These are phyloP conservation scores for Neurospora sp. DNA, from an alignment of 495 filamentous ascomycete genomes.

Conservation along the genomic window DNA sequence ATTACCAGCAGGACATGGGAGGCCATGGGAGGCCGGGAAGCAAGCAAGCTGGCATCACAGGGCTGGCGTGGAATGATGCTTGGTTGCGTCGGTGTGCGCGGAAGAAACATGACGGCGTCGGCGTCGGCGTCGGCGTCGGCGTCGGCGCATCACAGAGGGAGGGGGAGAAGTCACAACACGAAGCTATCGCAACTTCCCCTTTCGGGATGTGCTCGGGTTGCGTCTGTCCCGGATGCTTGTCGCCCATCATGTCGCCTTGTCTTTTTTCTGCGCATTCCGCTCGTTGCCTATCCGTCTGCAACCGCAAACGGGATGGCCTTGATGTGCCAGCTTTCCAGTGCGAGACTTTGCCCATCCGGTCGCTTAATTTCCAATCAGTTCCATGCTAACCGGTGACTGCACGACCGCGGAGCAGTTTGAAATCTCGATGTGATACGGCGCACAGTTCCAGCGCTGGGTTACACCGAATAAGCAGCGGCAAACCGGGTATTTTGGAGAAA, in stretches of 20 bases:
- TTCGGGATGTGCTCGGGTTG: conserved; percentile 2
- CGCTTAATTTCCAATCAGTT: not conserved
- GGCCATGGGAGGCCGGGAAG: not conserved
- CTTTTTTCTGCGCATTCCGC: not conserved
- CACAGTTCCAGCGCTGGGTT: not conserved
- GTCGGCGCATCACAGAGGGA: not conserved
- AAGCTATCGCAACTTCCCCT: not conserved
- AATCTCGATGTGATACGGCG: not conserved
- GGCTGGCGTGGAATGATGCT: not conserved
- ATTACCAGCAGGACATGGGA: not conserved
- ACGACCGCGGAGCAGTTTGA: not conserved
- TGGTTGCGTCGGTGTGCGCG: not conserved
- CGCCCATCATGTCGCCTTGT: not conserved
- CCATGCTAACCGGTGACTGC: not conserved
- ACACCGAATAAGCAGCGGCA: not conserved
- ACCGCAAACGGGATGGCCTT: not conserved
- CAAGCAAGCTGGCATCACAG: not conserved
- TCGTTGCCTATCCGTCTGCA: not conserved
- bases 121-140: not conserved
- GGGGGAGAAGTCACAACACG: not conserved
- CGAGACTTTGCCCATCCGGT: not conserved
- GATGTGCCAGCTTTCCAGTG: not conserved
- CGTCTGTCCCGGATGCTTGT: not conserved
- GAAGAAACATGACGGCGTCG: not conserved
- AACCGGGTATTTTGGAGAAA: not conserved